Evolutionary conservation across 768 basidiomycete species (phyloP), one percentile per base, ranked within the genome.

Genomic region (Termitomyces sp.): DNA sequence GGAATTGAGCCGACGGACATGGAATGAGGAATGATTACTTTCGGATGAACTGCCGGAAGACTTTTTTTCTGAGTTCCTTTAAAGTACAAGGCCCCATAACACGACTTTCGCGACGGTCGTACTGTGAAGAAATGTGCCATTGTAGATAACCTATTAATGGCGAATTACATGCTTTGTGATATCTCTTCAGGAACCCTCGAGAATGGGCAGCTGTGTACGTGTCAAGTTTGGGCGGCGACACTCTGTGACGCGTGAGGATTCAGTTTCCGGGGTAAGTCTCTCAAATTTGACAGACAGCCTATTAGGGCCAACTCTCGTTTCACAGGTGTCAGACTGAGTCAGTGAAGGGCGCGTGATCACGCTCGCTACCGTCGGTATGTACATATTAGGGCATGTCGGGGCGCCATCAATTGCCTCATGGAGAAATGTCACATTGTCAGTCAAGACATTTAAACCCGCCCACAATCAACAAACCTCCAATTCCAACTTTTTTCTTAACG

Each of bases 381-480:
- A 30, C 50, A 43, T 56, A 34, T 62, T 56, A 22, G 53, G 53
- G 13, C 27, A 49, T 37, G 55, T 54, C 57, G 52, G 52, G 16
- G 39, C 45, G 45, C 52, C 52, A 42, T 40, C 37, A 43, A 43
- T 52, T 50, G 4, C 49, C 34, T 53, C 36, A 61, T 40, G 57
- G 60, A 37, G 62, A 46, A n/a, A 61, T 60, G 55, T 54, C 16
- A 56, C 50, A 60, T 33, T 39, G n/a, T 39, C 14, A n/a, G 49
- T 62, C 59, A 60, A 57, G 47, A 44, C 34, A 58, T 27, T 39
- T 39, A 50, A 51, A 39, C 56, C 53, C 58, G 56, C 58, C 46
- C 49, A 57, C 60, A 49, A 40, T 50, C 42, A 56, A 50, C 52
- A 53, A 58, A 14, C 22, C 42, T 10, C 14, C 14, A 47, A 47